Conservation (phyloP, 495 filamentous ascomycete species). For the Stereocaulon alpinum region DNA sequence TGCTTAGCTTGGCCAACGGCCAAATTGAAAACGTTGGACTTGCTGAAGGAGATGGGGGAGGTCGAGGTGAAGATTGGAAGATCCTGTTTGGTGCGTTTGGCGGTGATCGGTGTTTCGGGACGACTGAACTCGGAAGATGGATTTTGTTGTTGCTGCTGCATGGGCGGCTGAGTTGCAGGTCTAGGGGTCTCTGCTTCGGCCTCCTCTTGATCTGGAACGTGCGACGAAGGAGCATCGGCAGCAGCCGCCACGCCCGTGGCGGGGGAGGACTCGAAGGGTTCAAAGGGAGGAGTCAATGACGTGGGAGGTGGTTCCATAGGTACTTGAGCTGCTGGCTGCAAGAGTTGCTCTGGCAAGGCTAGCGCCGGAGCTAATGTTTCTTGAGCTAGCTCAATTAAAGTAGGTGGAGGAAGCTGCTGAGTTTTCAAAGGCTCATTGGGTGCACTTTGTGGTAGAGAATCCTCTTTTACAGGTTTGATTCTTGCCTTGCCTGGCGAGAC, state of each 20-base stretch:
- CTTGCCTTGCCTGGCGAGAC: conserved; percentile 21
- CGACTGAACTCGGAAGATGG: conserved; percentile 6
- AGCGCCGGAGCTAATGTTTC: not conserved
- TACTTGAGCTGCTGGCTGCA: not conserved
- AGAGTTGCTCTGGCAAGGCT: not conserved
- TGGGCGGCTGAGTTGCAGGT: not conserved
- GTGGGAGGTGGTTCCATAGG: not conserved
- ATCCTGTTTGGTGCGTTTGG: conserved; percentile 31
- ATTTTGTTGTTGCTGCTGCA: not conserved
- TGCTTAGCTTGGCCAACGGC: not conserved
- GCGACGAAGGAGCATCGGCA: not conserved
- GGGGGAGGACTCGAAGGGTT: not conserved
- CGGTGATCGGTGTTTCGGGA: conserved; percentile 23
- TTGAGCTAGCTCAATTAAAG: conserved; percentile 10
- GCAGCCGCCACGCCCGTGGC: not conserved
- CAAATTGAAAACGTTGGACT: not conserved
- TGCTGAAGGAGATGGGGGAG: conserved; percentile 41
- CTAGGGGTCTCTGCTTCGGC: not conserved
- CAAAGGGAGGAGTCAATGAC: not conserved
- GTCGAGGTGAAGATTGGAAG: conserved; percentile 44
- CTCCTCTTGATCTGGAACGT: not conserved
- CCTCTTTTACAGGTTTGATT: conserved; percentile 11
- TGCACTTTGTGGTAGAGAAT: not conserved
- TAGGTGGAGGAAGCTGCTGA: conserved; percentile 23
- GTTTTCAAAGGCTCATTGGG: not conserved